These are phyloP conservation scores for Phytophthora pisi DNA, from an alignment of 352 stramenopile species.

Conservation along the genomic window DNA sequence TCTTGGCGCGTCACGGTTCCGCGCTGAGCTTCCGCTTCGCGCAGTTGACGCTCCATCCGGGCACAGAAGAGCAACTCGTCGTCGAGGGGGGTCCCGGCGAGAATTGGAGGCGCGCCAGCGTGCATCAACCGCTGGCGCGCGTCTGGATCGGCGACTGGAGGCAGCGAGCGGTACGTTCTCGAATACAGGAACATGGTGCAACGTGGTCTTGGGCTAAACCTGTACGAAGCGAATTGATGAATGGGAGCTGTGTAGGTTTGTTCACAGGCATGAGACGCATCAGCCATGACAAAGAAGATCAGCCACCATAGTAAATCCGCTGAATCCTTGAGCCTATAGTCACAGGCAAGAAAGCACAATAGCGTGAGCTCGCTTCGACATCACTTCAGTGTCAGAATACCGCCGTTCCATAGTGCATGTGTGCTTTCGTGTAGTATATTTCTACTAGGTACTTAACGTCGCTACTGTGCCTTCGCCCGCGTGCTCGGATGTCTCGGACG, in stretches of 20 bases:
- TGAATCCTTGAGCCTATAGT: background rate
- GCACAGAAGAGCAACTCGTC: constrained; percentile 11
- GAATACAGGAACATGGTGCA: constrained; percentile 15
- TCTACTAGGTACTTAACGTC: constrained; percentile 32
- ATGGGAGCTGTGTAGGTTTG: background rate
- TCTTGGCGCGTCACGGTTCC: constrained; percentile 9
- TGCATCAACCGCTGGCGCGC: constrained; percentile 18
- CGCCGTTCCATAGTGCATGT: background rate
- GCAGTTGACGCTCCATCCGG: constrained; percentile 17
- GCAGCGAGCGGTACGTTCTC: constrained; percentile 13
- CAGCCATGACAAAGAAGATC: background rate
- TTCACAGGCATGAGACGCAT: background rate
- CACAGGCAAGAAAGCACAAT: background rate
- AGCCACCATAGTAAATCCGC: background rate
- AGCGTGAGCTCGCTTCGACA: background rate
- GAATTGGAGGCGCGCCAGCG: constrained; percentile 8
- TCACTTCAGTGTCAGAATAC: background rate
- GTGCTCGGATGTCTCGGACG: background rate
- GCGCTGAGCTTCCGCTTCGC: constrained; percentile 15
- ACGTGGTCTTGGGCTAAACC: background rate
- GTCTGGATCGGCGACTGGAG: constrained; percentile 5
- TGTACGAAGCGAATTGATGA: constrained; percentile 1
- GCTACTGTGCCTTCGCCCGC: constrained; percentile 18
- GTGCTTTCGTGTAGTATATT: constrained; percentile 29
- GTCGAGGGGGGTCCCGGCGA: constrained; percentile 10